Evolutionary conservation across 352 stramenopile species (phyloP).

Genomic region (Phytophthora rubi): DNA sequence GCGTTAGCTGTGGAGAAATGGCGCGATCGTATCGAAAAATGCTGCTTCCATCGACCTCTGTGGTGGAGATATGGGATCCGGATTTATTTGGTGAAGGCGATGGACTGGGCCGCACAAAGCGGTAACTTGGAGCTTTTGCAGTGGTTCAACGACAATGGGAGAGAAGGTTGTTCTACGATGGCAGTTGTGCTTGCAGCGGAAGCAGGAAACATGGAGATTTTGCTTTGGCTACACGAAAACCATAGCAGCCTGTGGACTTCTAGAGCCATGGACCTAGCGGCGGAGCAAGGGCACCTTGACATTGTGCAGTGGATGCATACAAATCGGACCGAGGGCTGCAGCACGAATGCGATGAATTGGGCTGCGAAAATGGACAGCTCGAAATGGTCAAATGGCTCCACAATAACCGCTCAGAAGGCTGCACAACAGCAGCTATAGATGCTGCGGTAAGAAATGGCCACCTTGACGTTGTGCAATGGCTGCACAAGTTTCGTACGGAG

Average conservation of each 20-base stretch:
- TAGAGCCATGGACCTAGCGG: slow-evolving; percentile 16
- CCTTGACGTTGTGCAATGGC: not conserved
- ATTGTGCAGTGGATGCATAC: slow-evolving; percentile 16
- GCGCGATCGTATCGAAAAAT: too few relatives aligned
- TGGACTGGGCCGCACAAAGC: not conserved
- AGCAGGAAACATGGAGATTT: slow-evolving; percentile 9
- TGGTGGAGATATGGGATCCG: too few relatives aligned
- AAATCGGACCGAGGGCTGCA: slow-evolving; percentile 19
- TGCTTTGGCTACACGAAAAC: slow-evolving; percentile 14
- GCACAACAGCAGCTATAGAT: slow-evolving; percentile 1
- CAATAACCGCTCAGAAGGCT: slow-evolving; percentile 4
- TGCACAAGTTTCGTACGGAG: not conserved
- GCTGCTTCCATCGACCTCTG: too few relatives aligned
- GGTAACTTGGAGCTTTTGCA: slow-evolving; percentile 5
- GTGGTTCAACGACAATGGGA: not conserved
- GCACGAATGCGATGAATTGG: slow-evolving; percentile 8
- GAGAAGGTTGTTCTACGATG: not conserved
- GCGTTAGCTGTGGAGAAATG: too few relatives aligned
- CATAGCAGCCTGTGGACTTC: slow-evolving; percentile 8
- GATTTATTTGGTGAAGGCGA: not conserved
- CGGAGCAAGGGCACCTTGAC: not conserved
- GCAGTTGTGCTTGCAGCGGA: slow-evolving; percentile 8
- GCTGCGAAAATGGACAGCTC: slow-evolving; percentile 23
- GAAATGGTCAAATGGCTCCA: slow-evolving; percentile 18
- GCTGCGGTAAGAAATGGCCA: not conserved